A percentile compares a stretch with the other conserved stretches of the same genome.
Conservation (phyloP, 306 rosid species). For the Cyclanthera cordifolia region DNA sequence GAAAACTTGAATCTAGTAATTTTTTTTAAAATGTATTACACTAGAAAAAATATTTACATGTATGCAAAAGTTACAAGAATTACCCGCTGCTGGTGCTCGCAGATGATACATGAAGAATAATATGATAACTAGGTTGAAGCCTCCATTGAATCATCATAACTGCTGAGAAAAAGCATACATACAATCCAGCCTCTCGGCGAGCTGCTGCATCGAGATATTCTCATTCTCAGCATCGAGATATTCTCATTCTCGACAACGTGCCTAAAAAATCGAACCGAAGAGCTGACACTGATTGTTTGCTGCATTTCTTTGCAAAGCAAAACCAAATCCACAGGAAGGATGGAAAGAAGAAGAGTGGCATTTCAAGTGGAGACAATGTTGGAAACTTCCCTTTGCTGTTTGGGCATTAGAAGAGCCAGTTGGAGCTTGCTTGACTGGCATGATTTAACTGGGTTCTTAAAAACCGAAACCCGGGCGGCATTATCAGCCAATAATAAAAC, state of each 20-base stretch:
- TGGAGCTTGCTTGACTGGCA: conserved; percentile 55
- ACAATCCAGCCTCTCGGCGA: not conserved
- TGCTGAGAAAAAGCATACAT: not conserved
- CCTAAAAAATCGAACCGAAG: not conserved
- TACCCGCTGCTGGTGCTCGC: not conserved
- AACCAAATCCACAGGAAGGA: not conserved
- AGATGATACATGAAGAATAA: not conserved
- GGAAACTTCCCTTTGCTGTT: conserved; percentile 29
- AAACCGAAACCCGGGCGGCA: conserved; percentile 38
- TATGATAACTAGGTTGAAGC: not conserved
- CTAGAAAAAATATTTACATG: not conserved
- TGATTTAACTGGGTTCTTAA: conserved; percentile 53
- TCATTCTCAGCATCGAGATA: not conserved
- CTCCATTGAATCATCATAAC: not conserved
- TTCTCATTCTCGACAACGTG: not conserved
- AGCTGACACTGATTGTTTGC: not conserved
- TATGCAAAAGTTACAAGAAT: not conserved
- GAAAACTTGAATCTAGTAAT: not conserved
- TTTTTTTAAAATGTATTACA: not conserved
- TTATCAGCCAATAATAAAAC: conserved; percentile 38
- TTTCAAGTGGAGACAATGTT: conserved; percentile 33
- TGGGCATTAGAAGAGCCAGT: conserved; percentile 57
- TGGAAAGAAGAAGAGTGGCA: not conserved
- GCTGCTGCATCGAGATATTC: not conserved
- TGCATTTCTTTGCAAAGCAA: not conserved